Evolutionary conservation across 768 basidiomycete genomes (phyloP), one percentile per base, ranked within the genome.

Genomic region (Roridomyces roridus): DNA sequence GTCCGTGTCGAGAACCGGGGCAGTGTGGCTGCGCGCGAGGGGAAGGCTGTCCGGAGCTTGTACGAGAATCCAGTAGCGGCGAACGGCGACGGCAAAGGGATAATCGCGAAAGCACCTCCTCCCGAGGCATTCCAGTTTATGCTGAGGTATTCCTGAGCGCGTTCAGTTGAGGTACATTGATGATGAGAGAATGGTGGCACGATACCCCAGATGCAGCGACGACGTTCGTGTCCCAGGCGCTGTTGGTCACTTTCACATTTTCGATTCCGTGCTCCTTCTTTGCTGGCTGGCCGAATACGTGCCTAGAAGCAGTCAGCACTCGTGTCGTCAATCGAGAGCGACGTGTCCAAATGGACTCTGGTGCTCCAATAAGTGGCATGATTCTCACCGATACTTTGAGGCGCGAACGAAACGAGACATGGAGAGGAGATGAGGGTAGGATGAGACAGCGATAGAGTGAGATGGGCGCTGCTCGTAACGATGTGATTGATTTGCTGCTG

Each of bases 211-310:
- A 94, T 11, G 93, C 91, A 57, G 91, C 81, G 62, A 97, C 79
- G 59, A 98, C 75, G 71, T 98, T 96, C 40, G 96, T 98, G 72
- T 98, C 96, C 94, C 94, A 98, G 9, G 96, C 95, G 63, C 86
- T 92, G 72, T 85, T 88, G 45, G 92, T 89, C 17, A 94, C 81
- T 72, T 94, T 94, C 63, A 94, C 77, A 60, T 94, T 95, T 70
- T 94, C 92, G 59, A 88, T 73, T 20, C 83, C 76, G 63, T 91
- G 80, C 70, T 94, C 91, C 70, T 92, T 94, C 80, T 95, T 96
- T 31, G 88, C 83, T 60, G 86, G 73, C 65, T 94, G 91, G 28
- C 93, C 95, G 70, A 91, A 98, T 70, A 96, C 94, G 74, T 98
- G 96, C 64, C 93, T 94, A 67, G 35, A 26, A 37, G 34, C 36